Conservation (phyloP, 306 rosid species). For the Quercus dentata region DNA sequence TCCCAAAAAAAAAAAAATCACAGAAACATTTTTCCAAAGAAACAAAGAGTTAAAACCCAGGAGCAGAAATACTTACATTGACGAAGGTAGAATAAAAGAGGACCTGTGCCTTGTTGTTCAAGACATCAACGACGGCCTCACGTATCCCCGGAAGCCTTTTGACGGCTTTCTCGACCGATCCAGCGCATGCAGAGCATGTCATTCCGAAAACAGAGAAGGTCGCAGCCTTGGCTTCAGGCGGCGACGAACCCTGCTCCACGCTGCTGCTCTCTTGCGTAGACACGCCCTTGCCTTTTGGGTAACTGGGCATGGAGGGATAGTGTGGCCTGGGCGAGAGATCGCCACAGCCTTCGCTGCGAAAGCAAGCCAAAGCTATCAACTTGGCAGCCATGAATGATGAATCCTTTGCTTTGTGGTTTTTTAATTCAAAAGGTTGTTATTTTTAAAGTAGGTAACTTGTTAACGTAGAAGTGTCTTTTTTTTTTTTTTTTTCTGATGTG, state of each 20-base stretch:
- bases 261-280: background rate
- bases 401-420: too few relatives aligned
- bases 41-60: background rate
- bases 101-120: slow-evolving; percentile 66
- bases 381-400: slow-evolving; percentile 48
- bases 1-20: too few relatives aligned
- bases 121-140: slow-evolving; percentile 65
- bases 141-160: slow-evolving; percentile 75
- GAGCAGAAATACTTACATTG: slow-evolving; percentile 31
- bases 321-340: slow-evolving; percentile 46
- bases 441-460: too few relatives aligned
- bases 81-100: slow-evolving; percentile 50
- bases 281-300: slow-evolving; percentile 49
- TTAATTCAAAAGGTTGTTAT: too few relatives aligned
- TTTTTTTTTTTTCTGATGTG: fast-evolving
- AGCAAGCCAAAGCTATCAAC: slow-evolving; percentile 44
- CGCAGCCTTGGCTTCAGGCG: slow-evolving; percentile 35
- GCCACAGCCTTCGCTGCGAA: slow-evolving; percentile 24
- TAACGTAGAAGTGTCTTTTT: too few relatives aligned
- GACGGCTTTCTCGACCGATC: slow-evolving; percentile 65
- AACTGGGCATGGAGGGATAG: slow-evolving; percentile 72
- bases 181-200: slow-evolving; percentile 79
- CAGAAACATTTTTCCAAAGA: background rate
- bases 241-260: background rate
- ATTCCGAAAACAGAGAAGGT: slow-evolving; percentile 59